A percentile compares a stretch with the other conserved stretches of the same genome.
These are phyloP conservation scores for Globisporangium camurandrum DNA, from an alignment of 352 stramenopile species.

Conservation along the genomic window DNA sequence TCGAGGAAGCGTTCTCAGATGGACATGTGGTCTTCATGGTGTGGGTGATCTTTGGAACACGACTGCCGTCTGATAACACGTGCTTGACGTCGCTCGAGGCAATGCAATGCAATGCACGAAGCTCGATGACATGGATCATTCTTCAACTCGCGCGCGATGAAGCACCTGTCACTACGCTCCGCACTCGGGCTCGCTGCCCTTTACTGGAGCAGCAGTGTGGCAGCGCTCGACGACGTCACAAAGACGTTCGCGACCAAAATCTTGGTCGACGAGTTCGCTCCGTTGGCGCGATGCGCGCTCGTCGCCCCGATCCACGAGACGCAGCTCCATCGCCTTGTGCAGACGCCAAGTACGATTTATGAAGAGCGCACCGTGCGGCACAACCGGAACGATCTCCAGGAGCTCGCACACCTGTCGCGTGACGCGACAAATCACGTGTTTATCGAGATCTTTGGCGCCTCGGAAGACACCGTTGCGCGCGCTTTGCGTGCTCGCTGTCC, in stretches of 20 bases:
- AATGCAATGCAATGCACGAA: no score
- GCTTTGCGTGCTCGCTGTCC: slow-evolving; percentile 1
- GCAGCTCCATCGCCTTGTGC: slow-evolving; percentile 8
- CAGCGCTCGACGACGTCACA: neutral
- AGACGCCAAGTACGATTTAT: slow-evolving; percentile 2
- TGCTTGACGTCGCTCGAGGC: no score
- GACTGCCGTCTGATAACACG: no score
- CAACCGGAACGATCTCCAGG: slow-evolving; percentile 5
- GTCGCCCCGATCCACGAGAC: slow-evolving; percentile 4
- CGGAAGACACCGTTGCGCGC: neutral
- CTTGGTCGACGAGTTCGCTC: slow-evolving; percentile 1
- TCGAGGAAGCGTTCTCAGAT: no score
- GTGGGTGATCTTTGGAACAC: no score
- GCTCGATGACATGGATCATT: neutral
- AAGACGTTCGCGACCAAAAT: slow-evolving; percentile 8
- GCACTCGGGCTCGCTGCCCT: neutral
- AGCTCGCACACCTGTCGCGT: neutral
- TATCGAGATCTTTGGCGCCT: slow-evolving; percentile 9
- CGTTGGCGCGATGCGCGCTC: neutral
- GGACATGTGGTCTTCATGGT: no score
- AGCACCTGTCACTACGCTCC: neutral
- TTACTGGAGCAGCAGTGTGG: neutral
- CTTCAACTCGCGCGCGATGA: neutral
- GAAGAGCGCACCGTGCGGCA: slow-evolving; percentile 5
- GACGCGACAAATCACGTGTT: slow-evolving; percentile 8